A percentile compares a stretch with the other conserved stretches of the same genome.
Evolutionary conservation across 2,329 filamentous ascomycete species (phyloP).

Genomic region (Ascochyta lentis): DNA sequence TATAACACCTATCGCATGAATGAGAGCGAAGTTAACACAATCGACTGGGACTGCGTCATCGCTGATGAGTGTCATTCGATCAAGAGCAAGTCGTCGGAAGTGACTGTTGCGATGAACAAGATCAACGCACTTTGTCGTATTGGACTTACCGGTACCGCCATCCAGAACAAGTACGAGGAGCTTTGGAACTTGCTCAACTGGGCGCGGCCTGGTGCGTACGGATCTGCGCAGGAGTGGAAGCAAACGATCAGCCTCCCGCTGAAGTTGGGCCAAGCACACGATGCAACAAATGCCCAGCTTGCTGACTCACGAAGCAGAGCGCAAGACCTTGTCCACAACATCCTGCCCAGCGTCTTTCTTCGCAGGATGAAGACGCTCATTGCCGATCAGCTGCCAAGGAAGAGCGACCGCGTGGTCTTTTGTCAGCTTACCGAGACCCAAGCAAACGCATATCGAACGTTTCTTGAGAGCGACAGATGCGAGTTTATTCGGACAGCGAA

Average conservation of each 20-base stretch:
- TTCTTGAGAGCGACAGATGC: conserved; percentile 76
- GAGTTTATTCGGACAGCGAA: conserved; percentile 71
- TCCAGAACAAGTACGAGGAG: conserved; percentile 98
- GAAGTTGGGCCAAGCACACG: conserved; percentile 87
- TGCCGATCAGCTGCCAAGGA: conserved; percentile 89
- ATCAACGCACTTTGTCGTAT: conserved; percentile 92
- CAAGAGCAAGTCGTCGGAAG: conserved; percentile 79
- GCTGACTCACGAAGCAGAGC: conserved; percentile 82
- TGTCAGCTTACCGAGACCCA: conserved; percentile 88
- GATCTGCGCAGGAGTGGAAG: conserved; percentile 77
- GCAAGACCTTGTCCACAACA: conserved; percentile 81
- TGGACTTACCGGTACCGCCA: conserved; percentile 91
- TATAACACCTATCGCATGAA: conserved; percentile 86
- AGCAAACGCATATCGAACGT: conserved; percentile 80
- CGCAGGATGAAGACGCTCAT: conserved; percentile 93
- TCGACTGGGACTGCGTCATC: conserved; percentile 92
- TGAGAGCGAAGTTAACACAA: conserved; percentile 77
- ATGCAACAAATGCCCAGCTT: conserved; percentile 83
- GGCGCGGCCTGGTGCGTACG: conserved; percentile 82
- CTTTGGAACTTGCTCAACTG: conserved; percentile 96
- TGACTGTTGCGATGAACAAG: conserved; percentile 85
- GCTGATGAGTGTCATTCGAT: conserved; percentile 93
- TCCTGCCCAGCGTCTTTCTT: conserved; percentile 88
- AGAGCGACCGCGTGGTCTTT: conserved; percentile 93
- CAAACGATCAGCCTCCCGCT: conserved; percentile 78